phyloP scores from a whole-genome alignment of 257 asterid species.

The Solanum sejunctum region DNA sequence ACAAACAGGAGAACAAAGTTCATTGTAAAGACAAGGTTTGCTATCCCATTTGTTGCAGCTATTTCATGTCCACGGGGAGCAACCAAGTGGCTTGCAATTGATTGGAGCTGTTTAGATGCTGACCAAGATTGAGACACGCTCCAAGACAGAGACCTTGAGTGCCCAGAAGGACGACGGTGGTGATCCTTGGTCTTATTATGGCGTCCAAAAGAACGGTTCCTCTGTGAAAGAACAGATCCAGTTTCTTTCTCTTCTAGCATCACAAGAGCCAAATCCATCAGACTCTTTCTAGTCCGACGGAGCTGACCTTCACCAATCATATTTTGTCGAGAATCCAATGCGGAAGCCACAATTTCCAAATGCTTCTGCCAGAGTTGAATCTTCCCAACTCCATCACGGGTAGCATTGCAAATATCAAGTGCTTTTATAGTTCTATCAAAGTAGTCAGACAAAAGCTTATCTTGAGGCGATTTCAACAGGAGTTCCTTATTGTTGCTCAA shows the following conservation, averaged over 20 bases:
- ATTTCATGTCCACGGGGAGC: conserved; percentile 65
- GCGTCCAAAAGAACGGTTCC: conserved; percentile 76
- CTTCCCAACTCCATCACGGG: conserved; percentile 80
- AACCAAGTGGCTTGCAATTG: conserved; percentile 45
- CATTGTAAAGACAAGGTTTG: conserved; percentile 53
- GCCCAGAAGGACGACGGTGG: conserved; percentile 38
- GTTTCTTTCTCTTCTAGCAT: conserved; percentile 73
- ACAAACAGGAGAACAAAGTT: conserved; percentile 66
- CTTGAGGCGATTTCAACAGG: conserved; percentile 41
- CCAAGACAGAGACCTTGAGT: conserved; percentile 89
- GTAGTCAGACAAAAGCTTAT: conserved; percentile 47
- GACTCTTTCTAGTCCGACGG: conserved; percentile 70
- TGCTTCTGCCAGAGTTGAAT: conserved; percentile 74
- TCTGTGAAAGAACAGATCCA: conserved; percentile 44
- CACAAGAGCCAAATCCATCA: conserved; percentile 64
- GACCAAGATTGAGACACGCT: conserved; percentile 87
- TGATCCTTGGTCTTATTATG: conserved; percentile 48
- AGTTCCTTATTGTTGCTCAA: conserved; percentile 26
- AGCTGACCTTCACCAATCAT: conserved; percentile 54
- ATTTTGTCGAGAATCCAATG: conserved; percentile 37
- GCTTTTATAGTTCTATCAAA: conserved; percentile 74
- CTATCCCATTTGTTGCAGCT: conserved; percentile 51
- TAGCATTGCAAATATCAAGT: conserved; percentile 75
- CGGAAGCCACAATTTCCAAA: conserved; percentile 54
- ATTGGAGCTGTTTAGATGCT: conserved; percentile 85